Conservation (phyloP, 345 rosid genomes). For the Sapria himalayana region DNA sequence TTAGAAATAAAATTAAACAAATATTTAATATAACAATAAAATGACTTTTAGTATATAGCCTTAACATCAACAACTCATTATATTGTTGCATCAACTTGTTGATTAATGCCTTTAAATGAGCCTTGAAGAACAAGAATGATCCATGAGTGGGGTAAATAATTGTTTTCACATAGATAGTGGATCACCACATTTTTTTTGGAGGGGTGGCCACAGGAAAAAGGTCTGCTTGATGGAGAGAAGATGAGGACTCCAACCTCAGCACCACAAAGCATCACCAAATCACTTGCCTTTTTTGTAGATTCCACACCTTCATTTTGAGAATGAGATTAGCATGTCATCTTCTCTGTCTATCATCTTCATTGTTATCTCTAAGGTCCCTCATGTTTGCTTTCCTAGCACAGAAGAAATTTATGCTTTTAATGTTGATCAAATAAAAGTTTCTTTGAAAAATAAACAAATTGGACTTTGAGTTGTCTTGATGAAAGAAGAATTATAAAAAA, state of each 20-base stretch:
- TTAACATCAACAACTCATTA: slow-evolving; percentile 1
- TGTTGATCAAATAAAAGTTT: no score
- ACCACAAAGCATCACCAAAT: slow-evolving; percentile 14
- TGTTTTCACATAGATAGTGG: slow-evolving; percentile 6
- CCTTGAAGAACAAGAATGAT: slow-evolving; percentile 13
- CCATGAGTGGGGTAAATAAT: not conserved
- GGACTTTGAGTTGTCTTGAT: no score
- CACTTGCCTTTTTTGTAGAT: slow-evolving; percentile 22
- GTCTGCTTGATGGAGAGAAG: slow-evolving; percentile 18
- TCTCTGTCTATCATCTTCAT: slow-evolving; percentile 8
- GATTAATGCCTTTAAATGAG: slow-evolving; percentile 8
- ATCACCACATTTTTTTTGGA: slow-evolving; percentile 9
- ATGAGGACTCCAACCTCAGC: slow-evolving; percentile 10
- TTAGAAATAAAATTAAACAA: no score
- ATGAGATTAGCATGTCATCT: slow-evolving; percentile 12
- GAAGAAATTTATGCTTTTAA: not conserved
- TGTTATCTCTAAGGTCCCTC: slow-evolving; percentile 8
- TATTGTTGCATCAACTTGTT: slow-evolving; percentile 5
- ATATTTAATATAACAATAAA: no score
- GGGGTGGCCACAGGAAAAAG: slow-evolving; percentile 19
- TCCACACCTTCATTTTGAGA: slow-evolving; percentile 18
- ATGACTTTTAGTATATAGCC: no score
- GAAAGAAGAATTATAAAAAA: no score
- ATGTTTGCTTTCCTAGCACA: not conserved
- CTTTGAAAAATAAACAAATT: no score